phyloP scores from a whole-genome alignment of 306 rosid genomes.

The Vachellia collinsii region DNA sequence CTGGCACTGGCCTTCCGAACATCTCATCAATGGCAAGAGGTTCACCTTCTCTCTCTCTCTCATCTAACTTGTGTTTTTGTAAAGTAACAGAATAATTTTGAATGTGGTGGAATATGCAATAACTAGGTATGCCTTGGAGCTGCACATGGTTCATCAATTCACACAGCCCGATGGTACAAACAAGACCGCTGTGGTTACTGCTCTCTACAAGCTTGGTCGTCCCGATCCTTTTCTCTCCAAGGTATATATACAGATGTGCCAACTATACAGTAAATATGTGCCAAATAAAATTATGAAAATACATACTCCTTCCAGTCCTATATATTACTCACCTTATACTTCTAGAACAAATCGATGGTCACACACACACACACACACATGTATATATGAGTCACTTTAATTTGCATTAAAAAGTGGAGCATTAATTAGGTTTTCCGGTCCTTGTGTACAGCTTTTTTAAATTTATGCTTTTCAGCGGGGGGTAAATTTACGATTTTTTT shows the following conservation, averaged over 20 bases:
- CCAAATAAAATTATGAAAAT: background rate
- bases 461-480: no score
- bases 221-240: constrained; percentile 56
- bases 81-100: background rate
- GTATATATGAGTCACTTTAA: no score
- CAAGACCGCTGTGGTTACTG: constrained; percentile 55
- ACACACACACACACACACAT: no score
- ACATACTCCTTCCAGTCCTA: background rate
- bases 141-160: constrained; percentile 68
- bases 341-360: no score
- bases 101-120: background rate
- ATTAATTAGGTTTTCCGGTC: no score
- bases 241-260: constrained; percentile 33
- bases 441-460: no score
- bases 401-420: background rate
- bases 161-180: constrained; percentile 42
- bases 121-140: constrained; percentile 67
- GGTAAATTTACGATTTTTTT: no score
- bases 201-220: constrained; percentile 58
- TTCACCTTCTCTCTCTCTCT: background rate
- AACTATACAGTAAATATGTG: background rate
- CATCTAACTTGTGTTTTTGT: background rate
- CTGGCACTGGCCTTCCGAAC: constrained; percentile 87
- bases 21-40: constrained; percentile 66
- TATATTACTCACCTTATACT: background rate